Evolutionary conservation across 768 basidiomycete genomes (phyloP).

Genomic region (Panus rudis): DNA sequence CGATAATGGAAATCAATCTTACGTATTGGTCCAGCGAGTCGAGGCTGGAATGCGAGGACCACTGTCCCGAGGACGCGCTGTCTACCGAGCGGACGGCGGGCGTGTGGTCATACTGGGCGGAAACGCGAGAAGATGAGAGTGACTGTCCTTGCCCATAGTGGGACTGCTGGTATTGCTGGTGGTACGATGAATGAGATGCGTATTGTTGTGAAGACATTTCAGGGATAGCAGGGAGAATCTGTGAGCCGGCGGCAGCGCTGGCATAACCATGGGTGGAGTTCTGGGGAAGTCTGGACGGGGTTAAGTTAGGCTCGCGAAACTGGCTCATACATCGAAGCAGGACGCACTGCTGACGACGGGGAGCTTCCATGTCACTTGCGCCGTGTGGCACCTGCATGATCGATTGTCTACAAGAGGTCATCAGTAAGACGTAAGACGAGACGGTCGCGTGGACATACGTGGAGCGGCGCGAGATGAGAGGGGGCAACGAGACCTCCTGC

Average conservation of each 20-base stretch:
- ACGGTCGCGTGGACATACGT: background rate
- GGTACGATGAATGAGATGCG: conserved; percentile 4
- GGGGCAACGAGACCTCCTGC: conserved; percentile 23
- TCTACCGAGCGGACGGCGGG: conserved; percentile 42
- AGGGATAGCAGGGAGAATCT: conserved; percentile 3
- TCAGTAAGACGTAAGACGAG: no score
- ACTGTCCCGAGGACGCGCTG: conserved; percentile 44
- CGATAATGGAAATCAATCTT: conserved; percentile 22
- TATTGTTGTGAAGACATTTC: conserved; percentile 4
- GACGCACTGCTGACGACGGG: conserved; percentile 2
- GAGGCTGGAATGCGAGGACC: conserved; percentile 41
- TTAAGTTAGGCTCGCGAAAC: no score
- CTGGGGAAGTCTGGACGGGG: no score
- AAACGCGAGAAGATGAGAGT: conserved; percentile 35
- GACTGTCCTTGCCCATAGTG: conserved; percentile 46
- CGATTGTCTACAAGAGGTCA: no score
- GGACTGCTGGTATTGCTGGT: conserved; percentile 4
- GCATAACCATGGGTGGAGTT: no score
- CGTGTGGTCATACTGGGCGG: conserved; percentile 37
- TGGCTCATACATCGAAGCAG: background rate
- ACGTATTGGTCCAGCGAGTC: conserved; percentile 64
- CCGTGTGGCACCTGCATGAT: no score
- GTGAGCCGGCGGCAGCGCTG: no score
- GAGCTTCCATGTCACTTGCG: no score
- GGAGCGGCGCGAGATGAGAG: conserved; percentile 2